phyloP scores from a whole-genome alignment of 805 yeast genomes.

The Nakazawaea siamensis region DNA sequence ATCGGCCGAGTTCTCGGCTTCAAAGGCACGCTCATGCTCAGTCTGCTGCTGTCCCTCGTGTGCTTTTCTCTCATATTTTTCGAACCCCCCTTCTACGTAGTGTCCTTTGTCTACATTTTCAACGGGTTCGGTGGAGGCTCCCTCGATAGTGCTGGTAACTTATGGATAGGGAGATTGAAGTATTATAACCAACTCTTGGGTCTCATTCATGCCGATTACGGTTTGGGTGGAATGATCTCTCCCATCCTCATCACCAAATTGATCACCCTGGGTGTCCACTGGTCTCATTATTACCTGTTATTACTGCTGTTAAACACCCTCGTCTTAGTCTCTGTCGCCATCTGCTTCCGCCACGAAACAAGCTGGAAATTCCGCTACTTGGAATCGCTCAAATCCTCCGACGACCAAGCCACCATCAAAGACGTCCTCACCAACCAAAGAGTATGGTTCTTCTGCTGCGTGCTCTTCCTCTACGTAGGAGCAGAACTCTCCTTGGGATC shows the following conservation, averaged over 20 bases:
- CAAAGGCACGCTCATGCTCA: conserved; percentile 32
- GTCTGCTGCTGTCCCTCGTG: conserved; percentile 24
- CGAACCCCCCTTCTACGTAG: conserved; percentile 32
- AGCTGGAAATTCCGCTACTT: conserved; percentile 32
- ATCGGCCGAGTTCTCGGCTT: conserved; percentile 39
- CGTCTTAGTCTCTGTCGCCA: conserved; percentile 17
- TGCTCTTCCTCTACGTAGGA: conserved; percentile 42
- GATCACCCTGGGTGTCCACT: conserved; percentile 26
- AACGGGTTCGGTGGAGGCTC: conserved; percentile 51
- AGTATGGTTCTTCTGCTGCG: conserved; percentile 31
- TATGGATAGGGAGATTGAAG: conserved; percentile 39
- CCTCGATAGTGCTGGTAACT: conserved; percentile 46
- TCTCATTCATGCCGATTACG: conserved; percentile 43
- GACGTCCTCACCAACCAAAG: conserved; percentile 24
- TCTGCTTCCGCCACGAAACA: conserved; percentile 34
- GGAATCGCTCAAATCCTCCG: conserved; percentile 8
- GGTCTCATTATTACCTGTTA: conserved; percentile 38
- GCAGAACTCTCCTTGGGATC: conserved; percentile 45
- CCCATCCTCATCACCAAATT: conserved; percentile 37
- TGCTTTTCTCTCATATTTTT: conserved; percentile 31
- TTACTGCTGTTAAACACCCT: conserved; percentile 21
- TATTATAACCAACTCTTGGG: conserved; percentile 45
- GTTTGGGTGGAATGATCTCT: conserved; percentile 44
- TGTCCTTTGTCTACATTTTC: conserved; percentile 29
- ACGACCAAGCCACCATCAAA: conserved; percentile 12